A percentile compares a stretch with the other conserved stretches of the same genome.
Evolutionary conservation across 75 land plant genomes (phyloP).

Genomic region (Pseudotsuga menziesii): DNA sequence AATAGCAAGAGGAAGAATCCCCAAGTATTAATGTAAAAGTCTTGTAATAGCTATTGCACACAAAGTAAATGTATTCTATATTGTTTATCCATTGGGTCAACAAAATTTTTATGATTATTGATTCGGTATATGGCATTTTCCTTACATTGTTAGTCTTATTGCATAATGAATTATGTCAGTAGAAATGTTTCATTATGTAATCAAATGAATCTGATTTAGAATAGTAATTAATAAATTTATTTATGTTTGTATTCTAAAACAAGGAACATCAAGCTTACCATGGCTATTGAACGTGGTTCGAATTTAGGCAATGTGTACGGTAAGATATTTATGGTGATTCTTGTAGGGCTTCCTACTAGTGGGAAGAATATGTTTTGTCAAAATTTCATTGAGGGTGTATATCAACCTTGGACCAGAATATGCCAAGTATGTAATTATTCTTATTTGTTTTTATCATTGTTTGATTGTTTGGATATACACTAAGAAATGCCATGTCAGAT

Average conservation of each 20-base stretch:
- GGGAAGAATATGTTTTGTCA: conserved; percentile 85
- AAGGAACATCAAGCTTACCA: not conserved
- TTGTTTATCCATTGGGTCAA: not conserved
- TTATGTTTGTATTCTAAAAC: not conserved
- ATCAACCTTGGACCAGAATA: conserved; percentile 64
- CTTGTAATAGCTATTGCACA: no score
- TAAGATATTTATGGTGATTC: conserved; percentile 38
- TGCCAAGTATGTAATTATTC: conserved; percentile 54
- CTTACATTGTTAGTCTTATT: no score
- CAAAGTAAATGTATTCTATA: no score
- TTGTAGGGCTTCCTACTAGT: conserved; percentile 88
- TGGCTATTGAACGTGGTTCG: not conserved
- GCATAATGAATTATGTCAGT: no score
- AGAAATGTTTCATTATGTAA: no score
- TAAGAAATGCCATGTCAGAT: no score
- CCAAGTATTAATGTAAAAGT: no score
- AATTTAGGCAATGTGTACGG: not conserved
- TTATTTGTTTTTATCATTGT: no score
- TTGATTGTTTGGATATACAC: no score
- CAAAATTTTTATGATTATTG: not conserved
- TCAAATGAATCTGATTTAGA: no score
- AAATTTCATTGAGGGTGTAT: conserved; percentile 35
- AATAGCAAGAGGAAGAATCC: no score
- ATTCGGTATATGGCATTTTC: not conserved
- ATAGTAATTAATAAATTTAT: not conserved